These are phyloP conservation scores for Mrakia gelida DNA, from an alignment of 768 basidiomycete genomes.

Conservation along the genomic window DNA sequence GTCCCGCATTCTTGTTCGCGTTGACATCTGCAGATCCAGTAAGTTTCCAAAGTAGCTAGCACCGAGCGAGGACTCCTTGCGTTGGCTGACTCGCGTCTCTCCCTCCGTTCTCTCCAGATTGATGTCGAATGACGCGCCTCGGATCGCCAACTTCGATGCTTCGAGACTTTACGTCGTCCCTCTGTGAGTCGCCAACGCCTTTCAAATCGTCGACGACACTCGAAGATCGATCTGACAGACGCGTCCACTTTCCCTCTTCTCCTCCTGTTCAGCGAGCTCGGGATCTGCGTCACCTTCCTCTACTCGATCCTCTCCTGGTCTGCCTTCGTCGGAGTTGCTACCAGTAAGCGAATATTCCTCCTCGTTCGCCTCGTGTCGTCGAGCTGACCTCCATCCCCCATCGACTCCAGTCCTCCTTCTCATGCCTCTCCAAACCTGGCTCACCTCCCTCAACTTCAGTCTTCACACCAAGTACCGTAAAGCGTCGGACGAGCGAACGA, in stretches of 20 bases:
- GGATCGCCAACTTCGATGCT: conserved; percentile 12
- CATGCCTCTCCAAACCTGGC: conserved; percentile 23
- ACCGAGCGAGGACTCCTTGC: neutral
- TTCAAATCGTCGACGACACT: too few relatives aligned
- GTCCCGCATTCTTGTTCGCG: neutral
- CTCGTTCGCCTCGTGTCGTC: neutral
- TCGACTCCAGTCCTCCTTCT: neutral
- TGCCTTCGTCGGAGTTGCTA: neutral
- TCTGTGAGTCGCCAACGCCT: neutral
- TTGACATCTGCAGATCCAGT: neutral
- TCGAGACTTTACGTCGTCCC: conserved; percentile 1
- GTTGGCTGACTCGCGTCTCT: too few relatives aligned
- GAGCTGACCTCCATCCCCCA: neutral
- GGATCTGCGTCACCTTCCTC: conserved; percentile 28
- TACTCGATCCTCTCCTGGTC: conserved; percentile 24
- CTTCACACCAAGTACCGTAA: conserved; percentile 20
- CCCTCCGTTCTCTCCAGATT: neutral
- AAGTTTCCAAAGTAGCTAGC: neutral
- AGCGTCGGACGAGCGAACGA: conserved; percentile 7
- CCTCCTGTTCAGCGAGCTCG: conserved; percentile 11
- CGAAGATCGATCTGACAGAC: neutral
- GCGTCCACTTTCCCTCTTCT: neutral
- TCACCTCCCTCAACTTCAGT: conserved; percentile 4
- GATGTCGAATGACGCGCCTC: conserved; percentile 10
- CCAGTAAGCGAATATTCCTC: neutral